Conservation (phyloP, 768 basidiomycete species). For the Panaeolus cyanescens region DNA sequence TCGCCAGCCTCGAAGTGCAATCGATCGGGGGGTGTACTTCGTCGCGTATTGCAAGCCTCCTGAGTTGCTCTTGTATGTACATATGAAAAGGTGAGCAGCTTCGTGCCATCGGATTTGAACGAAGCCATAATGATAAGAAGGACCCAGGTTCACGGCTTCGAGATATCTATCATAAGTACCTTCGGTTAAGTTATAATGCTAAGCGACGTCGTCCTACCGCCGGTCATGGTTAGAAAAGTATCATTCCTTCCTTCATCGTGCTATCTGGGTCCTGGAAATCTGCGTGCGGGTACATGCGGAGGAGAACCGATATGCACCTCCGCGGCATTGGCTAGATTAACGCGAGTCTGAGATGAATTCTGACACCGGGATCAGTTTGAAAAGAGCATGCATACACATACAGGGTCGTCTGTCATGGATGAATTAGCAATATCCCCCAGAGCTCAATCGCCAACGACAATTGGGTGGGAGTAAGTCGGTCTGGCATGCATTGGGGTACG, state of each 20-base stretch:
- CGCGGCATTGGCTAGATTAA: background rate
- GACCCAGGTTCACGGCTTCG: background rate
- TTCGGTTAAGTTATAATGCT: background rate
- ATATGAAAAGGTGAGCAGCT: too few species aligned
- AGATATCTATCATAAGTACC: too few species aligned
- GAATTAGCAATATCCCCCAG: background rate
- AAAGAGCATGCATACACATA: too few species aligned
- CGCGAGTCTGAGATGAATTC: too few species aligned
- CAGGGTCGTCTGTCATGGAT: background rate
- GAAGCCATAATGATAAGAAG: background rate
- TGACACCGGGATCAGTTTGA: too few species aligned
- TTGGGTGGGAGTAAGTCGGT: background rate
- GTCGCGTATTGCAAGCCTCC: too few species aligned
- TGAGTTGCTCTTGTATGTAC: too few species aligned
- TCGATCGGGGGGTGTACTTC: too few species aligned
- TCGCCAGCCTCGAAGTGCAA: too few species aligned
- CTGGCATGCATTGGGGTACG: background rate
- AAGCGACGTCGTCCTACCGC: constrained; percentile 3
- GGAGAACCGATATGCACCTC: background rate
- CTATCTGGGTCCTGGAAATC: background rate
- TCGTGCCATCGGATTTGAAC: too few species aligned
- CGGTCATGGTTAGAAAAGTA: background rate
- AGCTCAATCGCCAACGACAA: background rate
- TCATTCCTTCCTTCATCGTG: background rate
- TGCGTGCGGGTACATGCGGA: background rate